A percentile compares a stretch with the other conserved stretches of the same genome.
Conservation (phyloP, 176 grass and related monocot species). For the Cymbopogon citratus region DNA sequence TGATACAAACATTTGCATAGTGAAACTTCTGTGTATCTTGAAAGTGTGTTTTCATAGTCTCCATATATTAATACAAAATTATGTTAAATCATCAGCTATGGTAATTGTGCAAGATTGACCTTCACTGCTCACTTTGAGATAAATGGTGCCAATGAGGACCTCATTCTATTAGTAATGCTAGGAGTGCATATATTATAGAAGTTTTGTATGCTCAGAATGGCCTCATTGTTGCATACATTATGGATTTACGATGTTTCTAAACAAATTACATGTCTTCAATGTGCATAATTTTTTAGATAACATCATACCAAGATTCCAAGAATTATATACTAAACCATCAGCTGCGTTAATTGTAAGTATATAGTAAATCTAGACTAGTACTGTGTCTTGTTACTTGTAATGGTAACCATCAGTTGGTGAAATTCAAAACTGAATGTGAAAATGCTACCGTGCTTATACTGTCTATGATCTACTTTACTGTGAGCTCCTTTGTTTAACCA, state of each 20-base stretch:
- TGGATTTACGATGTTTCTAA: background rate
- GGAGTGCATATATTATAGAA: background rate
- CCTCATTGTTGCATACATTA: background rate
- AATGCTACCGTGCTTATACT: background rate
- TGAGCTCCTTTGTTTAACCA: background rate
- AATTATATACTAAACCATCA: background rate
- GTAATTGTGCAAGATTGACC: background rate
- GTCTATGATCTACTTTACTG: background rate
- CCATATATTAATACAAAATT: background rate
- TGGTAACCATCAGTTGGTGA: background rate
- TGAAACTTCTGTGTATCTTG: background rate
- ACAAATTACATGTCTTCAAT: background rate
- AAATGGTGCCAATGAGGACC: background rate
- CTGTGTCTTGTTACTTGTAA: background rate
- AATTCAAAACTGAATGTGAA: background rate
- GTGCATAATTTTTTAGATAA: background rate
- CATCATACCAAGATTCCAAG: background rate
- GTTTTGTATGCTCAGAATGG: background rate
- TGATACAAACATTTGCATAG: background rate
- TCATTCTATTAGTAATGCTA: background rate
- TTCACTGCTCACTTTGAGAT: background rate
- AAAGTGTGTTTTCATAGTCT: background rate
- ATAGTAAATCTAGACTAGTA: background rate
- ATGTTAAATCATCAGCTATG: background rate
- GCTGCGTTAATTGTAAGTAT: background rate